Conservation (phyloP, 257 asterid genomes). For the Rubia yunnanensis region DNA sequence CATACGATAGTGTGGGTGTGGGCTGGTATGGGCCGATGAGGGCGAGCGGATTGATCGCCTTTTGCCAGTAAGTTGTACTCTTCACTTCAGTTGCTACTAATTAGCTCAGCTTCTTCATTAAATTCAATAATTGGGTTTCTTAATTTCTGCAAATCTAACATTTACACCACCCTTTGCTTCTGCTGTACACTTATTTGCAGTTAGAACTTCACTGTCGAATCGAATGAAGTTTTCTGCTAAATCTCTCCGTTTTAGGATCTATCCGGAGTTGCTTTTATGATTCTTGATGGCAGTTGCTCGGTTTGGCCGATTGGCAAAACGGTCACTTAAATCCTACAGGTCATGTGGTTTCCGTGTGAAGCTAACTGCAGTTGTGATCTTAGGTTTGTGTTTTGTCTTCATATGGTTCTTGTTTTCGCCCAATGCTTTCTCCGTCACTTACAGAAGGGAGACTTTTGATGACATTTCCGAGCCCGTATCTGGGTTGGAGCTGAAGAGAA, state of each 20-base stretch:
- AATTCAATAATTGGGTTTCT: neutral
- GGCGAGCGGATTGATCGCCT: no score
- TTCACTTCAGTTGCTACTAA: neutral
- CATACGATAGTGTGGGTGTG: no score
- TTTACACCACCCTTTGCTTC: constrained; percentile 35
- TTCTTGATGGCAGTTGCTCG: constrained; percentile 54
- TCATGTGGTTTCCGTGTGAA: constrained; percentile 68
- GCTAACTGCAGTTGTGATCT: constrained; percentile 52
- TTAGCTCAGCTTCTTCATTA: neutral
- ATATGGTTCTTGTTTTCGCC: constrained; percentile 77
- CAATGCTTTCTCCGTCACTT: constrained; percentile 50
- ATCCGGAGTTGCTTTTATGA: neutral
- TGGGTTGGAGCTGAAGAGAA: constrained; percentile 30
- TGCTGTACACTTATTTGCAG: constrained; percentile 16
- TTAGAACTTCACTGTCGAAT: constrained; percentile 24
- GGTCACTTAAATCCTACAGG: constrained; percentile 39
- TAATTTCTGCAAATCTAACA: constrained; percentile 16
- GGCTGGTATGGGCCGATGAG: no score
- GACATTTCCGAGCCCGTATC: constrained; percentile 67
- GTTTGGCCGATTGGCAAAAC: constrained; percentile 79
- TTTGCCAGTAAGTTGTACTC: neutral
- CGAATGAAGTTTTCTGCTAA: constrained; percentile 4
- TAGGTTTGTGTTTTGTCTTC: constrained; percentile 77
- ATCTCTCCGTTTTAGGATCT: neutral
- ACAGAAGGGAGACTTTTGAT: constrained; percentile 78